phyloP scores from a whole-genome alignment of 768 basidiomycete species.

The Suillus sp. region DNA sequence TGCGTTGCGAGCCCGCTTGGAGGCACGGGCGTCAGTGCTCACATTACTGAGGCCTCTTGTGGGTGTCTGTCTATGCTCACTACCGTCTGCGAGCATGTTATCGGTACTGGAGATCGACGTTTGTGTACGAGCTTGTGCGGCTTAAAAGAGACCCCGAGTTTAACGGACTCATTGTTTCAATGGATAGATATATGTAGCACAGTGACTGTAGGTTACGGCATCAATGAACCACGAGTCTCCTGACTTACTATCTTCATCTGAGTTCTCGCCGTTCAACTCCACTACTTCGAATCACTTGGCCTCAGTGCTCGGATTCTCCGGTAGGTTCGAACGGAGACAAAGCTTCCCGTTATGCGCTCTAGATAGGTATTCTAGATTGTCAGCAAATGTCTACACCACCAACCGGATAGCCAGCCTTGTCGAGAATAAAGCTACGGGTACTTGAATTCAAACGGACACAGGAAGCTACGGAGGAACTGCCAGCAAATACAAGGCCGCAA shows the following conservation, averaged over 20 bases:
- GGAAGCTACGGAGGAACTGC: slow-evolving; percentile 10
- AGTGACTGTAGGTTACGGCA: slow-evolving; percentile 16
- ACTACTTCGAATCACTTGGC: slow-evolving; percentile 12
- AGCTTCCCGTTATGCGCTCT: background rate
- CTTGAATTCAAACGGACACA: slow-evolving; percentile 5
- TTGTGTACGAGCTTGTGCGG: slow-evolving; percentile 14
- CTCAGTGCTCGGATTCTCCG: slow-evolving; percentile 13
- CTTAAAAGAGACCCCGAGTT: slow-evolving; percentile 18
- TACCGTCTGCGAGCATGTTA: slow-evolving; percentile 22
- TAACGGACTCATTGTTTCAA: slow-evolving; percentile 19
- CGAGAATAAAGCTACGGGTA: background rate
- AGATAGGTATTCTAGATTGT: background rate
- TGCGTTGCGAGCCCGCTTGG: slow-evolving; percentile 51
- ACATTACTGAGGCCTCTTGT: slow-evolving; percentile 15
- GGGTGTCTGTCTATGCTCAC: background rate
- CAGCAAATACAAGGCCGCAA: slow-evolving; percentile 9
- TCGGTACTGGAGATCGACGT: slow-evolving; percentile 30
- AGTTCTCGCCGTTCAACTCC: slow-evolving; percentile 15
- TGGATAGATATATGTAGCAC: slow-evolving; percentile 16
- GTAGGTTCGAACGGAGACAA: slow-evolving; percentile 4
- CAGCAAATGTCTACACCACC: slow-evolving; percentile 8
- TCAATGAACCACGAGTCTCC: slow-evolving; percentile 18
- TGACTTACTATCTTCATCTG: slow-evolving; percentile 14
- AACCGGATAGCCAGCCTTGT: background rate
- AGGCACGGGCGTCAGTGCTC: slow-evolving; percentile 34